Conservation (phyloP, 1,139 yeast species). For the Lodderomyces parapsilosis region DNA sequence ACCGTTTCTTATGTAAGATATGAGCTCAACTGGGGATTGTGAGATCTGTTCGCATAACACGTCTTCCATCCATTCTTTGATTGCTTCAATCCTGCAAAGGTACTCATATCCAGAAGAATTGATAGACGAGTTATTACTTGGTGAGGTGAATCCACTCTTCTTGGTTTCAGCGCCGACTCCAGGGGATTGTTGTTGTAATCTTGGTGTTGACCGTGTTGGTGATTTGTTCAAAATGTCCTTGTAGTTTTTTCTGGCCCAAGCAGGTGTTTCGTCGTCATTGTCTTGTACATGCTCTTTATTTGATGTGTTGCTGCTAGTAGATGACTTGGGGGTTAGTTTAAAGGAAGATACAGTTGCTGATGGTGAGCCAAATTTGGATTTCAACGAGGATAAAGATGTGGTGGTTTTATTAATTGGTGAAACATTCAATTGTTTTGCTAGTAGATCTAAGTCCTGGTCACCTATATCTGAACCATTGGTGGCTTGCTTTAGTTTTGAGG, state of each 20-base stretch:
- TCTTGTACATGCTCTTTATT: slow-evolving; percentile 16
- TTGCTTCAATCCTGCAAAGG: slow-evolving; percentile 84
- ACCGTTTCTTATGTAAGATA: slow-evolving; percentile 71
- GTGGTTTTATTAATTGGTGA: slow-evolving; percentile 26
- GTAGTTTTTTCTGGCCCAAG: slow-evolving; percentile 24
- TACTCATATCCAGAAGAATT: slow-evolving; percentile 65
- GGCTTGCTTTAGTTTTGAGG: slow-evolving; percentile 9
- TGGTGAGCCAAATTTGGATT: slow-evolving; percentile 42
- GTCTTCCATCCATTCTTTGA: slow-evolving; percentile 53
- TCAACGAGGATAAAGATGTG: slow-evolving; percentile 21
- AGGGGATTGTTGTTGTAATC: neutral
- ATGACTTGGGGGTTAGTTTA: slow-evolving; percentile 29
- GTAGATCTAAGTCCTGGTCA: slow-evolving; percentile 36
- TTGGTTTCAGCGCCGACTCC: neutral
- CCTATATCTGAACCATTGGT: slow-evolving; percentile 10
- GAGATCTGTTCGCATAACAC: slow-evolving; percentile 50
- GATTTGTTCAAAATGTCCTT: slow-evolving; percentile 18
- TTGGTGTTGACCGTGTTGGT: slow-evolving; percentile 14
- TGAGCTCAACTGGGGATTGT: slow-evolving; percentile 53
- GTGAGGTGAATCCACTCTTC: slow-evolving; percentile 19
- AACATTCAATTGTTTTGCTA: slow-evolving; percentile 39
- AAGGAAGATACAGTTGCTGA: slow-evolving; percentile 47
- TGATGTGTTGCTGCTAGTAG: slow-evolving; percentile 11
- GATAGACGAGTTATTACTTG: slow-evolving; percentile 28
- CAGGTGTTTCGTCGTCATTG: slow-evolving; percentile 20